Evolutionary conservation across 1,284 basidiomycete species (phyloP), one percentile per base, ranked within the genome.

Genomic region (Kwoniella shivajii): DNA sequence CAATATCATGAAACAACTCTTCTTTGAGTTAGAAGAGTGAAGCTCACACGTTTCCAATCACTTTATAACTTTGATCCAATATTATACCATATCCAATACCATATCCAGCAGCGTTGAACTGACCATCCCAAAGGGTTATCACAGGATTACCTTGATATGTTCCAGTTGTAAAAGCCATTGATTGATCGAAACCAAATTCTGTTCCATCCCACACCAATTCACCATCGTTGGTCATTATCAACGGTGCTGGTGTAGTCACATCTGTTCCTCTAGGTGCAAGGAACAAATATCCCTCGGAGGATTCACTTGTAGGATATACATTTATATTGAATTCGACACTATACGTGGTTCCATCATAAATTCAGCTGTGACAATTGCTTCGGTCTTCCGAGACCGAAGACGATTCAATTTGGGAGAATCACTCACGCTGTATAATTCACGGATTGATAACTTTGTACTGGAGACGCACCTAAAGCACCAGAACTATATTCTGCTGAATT

Each of bases 131-230:
- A 24, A 70, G 47, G 1, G 59, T 61, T 1, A 76, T 38, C 20
- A 71, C 71, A 3, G 54, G 37, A 43, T 65, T 26, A 20, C 63
- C 60, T 29, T 61, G 45, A 55, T 69, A 68, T 26, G 46, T 64
- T 18, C 46, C 56, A 6, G 51, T 50, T 10, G 59, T 41, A 52
- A 68, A 66, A 16, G 61, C 42, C 56, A 75, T 64, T 14, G 72
- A 66, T 50, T 73, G 55, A 14, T 66, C 68, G 41, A 56, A 61
- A 13, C 70, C 70, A 39, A 56, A 63, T 41, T 56, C 61, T 6
- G 43, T 45, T 1, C 68, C 73, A 29, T 59, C 51, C 68, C 68
- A 75, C 1, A 75, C 59, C 3, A 75, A 57, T 27, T 67, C 61
- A 1, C 74, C 74, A 24, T 52, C 24, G n/a, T 51, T 53, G 41